Evolutionary conservation across 2,329 filamentous ascomycete species (phyloP).

Genomic region (Verticillium klebahnii): DNA sequence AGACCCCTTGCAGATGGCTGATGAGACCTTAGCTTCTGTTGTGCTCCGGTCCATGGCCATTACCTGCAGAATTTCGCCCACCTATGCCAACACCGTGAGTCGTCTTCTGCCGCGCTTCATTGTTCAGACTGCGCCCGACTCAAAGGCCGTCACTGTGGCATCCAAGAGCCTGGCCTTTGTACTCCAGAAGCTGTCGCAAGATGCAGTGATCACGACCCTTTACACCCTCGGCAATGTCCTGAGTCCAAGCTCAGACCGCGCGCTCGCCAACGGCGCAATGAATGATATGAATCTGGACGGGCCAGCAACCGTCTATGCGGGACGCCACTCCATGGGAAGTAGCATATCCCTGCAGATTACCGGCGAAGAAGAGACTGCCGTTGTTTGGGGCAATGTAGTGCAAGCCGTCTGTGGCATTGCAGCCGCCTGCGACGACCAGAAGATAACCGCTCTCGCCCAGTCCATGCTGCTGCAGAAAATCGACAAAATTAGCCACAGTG

Average conservation of each 20-base stretch:
- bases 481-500: constrained; percentile 71
- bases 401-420: constrained; percentile 92
- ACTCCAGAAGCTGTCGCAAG: constrained; percentile 77
- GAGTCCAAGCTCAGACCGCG: constrained; percentile 62
- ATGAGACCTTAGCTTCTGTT: constrained; percentile 69
- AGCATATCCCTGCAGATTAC: constrained; percentile 72
- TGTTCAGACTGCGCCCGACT: constrained; percentile 72
- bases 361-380: constrained; percentile 72
- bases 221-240: constrained; percentile 96
- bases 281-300: constrained; percentile 27
- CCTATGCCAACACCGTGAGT: constrained; percentile 70
- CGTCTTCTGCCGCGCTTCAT: constrained; percentile 81
- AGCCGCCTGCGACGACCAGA: constrained; percentile 73
- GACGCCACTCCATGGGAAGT: constrained; percentile 62
- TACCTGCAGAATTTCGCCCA: constrained; percentile 68
- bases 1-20: constrained; percentile 77
- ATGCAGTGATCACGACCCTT: constrained; percentile 89
- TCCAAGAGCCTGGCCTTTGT: constrained; percentile 82
- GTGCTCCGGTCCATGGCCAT: constrained; percentile 80
- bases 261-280: constrained; percentile 48
- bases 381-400: constrained; percentile 84
- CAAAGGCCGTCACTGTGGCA: constrained; percentile 67
- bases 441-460: constrained; percentile 88
- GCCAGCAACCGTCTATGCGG: constrained; percentile 44
- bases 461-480: constrained; percentile 97